Evolutionary conservation across 306 rosid species (phyloP).

Genomic region (Gleditsia sinensis): DNA sequence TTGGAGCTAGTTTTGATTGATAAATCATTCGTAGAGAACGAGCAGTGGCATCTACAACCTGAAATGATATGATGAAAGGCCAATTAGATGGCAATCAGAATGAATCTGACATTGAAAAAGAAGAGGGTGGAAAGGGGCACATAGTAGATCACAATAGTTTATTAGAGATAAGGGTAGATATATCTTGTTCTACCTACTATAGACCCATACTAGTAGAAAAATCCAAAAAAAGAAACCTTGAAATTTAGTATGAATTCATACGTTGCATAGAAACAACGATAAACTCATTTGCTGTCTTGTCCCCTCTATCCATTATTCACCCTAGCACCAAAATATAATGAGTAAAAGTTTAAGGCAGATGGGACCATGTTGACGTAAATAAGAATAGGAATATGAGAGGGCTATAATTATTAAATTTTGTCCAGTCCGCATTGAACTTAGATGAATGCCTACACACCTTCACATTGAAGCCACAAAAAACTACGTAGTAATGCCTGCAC

Average conservation of each 20-base stretch:
- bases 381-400: not conserved
- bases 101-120: conserved; percentile 1
- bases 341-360: not conserved
- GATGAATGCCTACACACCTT: not conserved
- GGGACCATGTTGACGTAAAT: not conserved
- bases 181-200: not conserved
- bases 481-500: no score
- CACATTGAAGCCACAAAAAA: not conserved
- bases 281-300: not conserved
- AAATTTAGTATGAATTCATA: not conserved
- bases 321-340: conserved; percentile 15
- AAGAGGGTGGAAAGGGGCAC: not conserved
- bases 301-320: conserved; percentile 14
- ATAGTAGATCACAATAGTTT: not conserved
- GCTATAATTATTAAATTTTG: not conserved
- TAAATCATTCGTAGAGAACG: conserved; percentile 88
- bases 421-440: conserved; percentile 4
- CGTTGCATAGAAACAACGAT: not conserved
- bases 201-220: conserved; percentile 1
- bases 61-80: conserved; percentile 40
- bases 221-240: not conserved
- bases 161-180: not conserved
- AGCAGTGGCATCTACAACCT: conserved; percentile 90
- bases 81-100: conserved; percentile 12
- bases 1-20: conserved; percentile 85